Evolutionary conservation across 2,329 filamentous ascomycete species (phyloP), one percentile per base, ranked within the genome.

Genomic region (Aspergillus clavatus): DNA sequence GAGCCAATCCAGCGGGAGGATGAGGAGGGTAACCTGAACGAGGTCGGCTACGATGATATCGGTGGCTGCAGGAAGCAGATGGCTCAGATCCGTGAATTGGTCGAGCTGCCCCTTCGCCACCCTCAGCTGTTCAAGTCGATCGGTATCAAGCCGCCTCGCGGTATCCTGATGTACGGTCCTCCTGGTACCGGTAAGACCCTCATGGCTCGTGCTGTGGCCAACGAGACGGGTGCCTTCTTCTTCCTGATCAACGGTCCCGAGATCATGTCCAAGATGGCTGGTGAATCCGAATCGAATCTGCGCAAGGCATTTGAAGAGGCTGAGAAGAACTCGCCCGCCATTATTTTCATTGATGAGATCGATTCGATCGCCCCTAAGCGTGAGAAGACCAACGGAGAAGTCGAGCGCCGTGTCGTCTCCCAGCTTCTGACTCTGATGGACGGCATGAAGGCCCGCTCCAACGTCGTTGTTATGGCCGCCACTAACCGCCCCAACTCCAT

Each of bases 261-360:
- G 71, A 97, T 98, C 76, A 97, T 98, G 93, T 96, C 91, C 48
- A 97, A 97, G 82, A 97, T 97, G 93, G 93, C 93, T 48, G 93
- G 93, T 81, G 93, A 98, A 73, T 97, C 93, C 48, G 93, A 97
- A 72, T 97, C 91, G 48, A 97, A 97, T 71, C 74, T 98, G 57
- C 86, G 93, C 62, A 97, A 97, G 76, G 93, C 93, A n/a, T 98
- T 98, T 62, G 93, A 97, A 71, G 93, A 97, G 76, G 93, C 93
- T 35, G 91, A 97, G 78, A 97, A 97, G 84, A 97, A 97, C 77
- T 95, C 91, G 0, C 93, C 93, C 11, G 90, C 93, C 46, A 97
- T 98, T 69, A 97, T 98, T 74, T 98, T 97, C 78, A 97, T 98
- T 57, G 93, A 98, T 66, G 93, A 98, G 69, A 97, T 98, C 71